Evolutionary conservation across 2,329 filamentous ascomycete genomes (phyloP).

Genomic region (Xylaria sp.): DNA sequence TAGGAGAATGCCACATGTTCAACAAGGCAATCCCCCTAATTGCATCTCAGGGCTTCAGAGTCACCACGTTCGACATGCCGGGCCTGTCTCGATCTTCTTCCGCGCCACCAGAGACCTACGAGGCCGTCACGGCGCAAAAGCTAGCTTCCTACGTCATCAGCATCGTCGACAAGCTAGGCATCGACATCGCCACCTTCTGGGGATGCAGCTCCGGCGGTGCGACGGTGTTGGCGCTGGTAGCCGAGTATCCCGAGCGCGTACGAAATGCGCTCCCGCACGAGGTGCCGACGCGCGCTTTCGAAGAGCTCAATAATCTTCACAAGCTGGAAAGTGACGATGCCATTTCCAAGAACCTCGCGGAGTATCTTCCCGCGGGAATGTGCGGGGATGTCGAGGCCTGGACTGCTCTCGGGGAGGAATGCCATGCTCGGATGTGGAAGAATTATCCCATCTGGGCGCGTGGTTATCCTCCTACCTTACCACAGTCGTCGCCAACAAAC

Average conservation of each 20-base stretch:
- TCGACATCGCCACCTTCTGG: constrained; percentile 37
- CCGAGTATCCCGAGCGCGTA: constrained; percentile 35
- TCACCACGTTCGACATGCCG: constrained; percentile 40
- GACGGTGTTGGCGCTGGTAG: constrained; percentile 31
- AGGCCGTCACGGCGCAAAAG: constrained; percentile 34
- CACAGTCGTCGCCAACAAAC: constrained; percentile 24
- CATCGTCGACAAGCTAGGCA: constrained; percentile 34
- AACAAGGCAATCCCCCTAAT: constrained; percentile 32
- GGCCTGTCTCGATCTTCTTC: constrained; percentile 35
- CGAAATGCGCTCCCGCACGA: constrained; percentile 37
- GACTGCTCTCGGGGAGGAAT: constrained; percentile 29
- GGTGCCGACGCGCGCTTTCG: constrained; percentile 31
- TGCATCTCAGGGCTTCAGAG: constrained; percentile 30
- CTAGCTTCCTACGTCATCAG: constrained; percentile 36
- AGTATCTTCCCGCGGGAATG: not conserved
- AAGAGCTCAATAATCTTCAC: constrained; percentile 20
- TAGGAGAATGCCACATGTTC: constrained; percentile 39
- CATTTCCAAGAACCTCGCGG: constrained; percentile 17
- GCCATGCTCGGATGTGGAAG: constrained; percentile 34
- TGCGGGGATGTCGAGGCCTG: constrained; percentile 33
- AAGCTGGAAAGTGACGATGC: constrained; percentile 31
- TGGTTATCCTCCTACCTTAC: constrained; percentile 35
- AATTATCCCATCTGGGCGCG: constrained; percentile 37
- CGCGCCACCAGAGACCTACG: constrained; percentile 32
- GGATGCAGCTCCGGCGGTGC: constrained; percentile 38